These are phyloP conservation scores for Corynespora cassiicola DNA, from an alignment of 2,329 filamentous ascomycete species.

Conservation along the genomic window DNA sequence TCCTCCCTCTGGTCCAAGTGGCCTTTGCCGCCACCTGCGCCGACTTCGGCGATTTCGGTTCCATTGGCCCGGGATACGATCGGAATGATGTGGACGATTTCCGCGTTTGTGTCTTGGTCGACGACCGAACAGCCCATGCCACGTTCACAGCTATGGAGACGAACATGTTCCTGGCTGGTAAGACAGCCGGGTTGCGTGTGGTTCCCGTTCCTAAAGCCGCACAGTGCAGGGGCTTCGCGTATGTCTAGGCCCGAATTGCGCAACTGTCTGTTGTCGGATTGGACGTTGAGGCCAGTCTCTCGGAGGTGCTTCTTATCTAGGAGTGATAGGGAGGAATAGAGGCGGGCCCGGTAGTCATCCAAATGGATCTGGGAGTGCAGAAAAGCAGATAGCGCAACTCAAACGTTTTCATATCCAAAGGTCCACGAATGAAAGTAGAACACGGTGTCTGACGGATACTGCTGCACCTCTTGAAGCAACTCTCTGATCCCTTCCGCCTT, in stretches of 20 bases:
- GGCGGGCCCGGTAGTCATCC: constrained; percentile 76
- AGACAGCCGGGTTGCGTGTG: constrained; percentile 72
- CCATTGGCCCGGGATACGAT: constrained; percentile 73
- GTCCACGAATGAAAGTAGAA: constrained; percentile 93
- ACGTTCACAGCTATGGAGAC: constrained; percentile 86
- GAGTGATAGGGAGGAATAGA: constrained; percentile 69
- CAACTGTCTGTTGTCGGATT: constrained; percentile 26
- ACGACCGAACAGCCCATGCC: constrained; percentile 66
- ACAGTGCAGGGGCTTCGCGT: constrained; percentile 69
- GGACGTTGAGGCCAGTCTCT: constrained; percentile 47
- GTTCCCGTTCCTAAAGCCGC: constrained; percentile 79
- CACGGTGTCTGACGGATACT: constrained; percentile 74
- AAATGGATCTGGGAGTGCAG: constrained; percentile 79
- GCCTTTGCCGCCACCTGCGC: constrained; percentile 79
- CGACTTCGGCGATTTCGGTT: constrained; percentile 72
- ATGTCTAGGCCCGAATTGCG: constrained; percentile 48
- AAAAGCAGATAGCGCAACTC: constrained; percentile 77
- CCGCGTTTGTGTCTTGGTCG: constrained; percentile 49
- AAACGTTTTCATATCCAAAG: constrained; percentile 91
- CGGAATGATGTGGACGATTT: constrained; percentile 77
- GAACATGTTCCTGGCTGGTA: constrained; percentile 66
- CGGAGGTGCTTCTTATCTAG: constrained; percentile 25
- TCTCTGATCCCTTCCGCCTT: constrained; percentile 80
- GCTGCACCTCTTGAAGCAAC: constrained; percentile 70
- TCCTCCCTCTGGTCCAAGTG: constrained; percentile 74